Evolutionary conservation across 1,284 basidiomycete genomes (phyloP).

Genomic region (Cryptococcus wingfieldii): DNA sequence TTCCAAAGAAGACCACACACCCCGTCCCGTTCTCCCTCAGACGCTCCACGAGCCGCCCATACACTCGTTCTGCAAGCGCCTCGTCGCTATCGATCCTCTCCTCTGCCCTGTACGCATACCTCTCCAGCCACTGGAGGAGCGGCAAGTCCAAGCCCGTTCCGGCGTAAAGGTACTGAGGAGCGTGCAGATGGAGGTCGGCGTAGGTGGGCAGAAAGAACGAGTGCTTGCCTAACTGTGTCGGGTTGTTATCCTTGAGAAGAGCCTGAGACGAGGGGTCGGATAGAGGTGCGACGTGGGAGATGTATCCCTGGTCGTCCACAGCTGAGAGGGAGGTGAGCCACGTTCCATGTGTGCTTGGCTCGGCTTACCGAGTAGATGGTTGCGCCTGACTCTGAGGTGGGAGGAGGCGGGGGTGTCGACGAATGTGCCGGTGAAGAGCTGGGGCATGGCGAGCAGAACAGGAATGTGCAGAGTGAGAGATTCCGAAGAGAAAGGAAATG

Average conservation of each 20-base stretch:
- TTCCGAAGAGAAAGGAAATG: not conserved
- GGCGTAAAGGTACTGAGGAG: conserved; percentile 78
- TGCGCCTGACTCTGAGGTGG: conserved; percentile 55
- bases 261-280: conserved; percentile 43
- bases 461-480: not conserved
- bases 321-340: conserved; percentile 43
- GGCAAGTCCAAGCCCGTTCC: conserved; percentile 78
- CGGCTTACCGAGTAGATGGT: conserved; percentile 59
- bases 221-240: conserved; percentile 51
- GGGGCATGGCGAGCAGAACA: not conserved
- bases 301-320: conserved; percentile 56
- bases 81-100: conserved; percentile 64
- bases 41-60: conserved; percentile 60
- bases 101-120: conserved; percentile 73
- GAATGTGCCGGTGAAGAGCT: conserved; percentile 53
- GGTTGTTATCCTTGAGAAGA: conserved; percentile 9
- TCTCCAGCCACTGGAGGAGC: conserved; percentile 74
- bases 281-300: conserved; percentile 54
- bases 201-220: conserved; percentile 71
- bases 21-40: conserved; percentile 70
- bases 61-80: conserved; percentile 61
- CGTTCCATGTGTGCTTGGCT: not conserved
- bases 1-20: conserved; percentile 70
- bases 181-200: conserved; percentile 75
- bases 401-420: conserved; percentile 57